Conservation (phyloP, 2,329 filamentous ascomycete genomes). For the Boeremia lycopersici region DNA sequence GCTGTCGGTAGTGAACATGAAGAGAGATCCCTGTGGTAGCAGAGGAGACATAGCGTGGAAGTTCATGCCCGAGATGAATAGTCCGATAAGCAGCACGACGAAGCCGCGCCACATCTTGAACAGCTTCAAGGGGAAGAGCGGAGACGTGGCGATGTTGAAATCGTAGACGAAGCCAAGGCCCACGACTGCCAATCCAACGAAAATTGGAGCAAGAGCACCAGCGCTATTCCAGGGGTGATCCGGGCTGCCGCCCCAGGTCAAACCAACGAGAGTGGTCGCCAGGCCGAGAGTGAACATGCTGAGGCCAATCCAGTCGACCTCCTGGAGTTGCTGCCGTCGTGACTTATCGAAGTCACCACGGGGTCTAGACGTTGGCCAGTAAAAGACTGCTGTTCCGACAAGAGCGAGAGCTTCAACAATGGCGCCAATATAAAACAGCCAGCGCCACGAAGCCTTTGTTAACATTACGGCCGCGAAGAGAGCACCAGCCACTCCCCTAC, state of each 20-base stretch:
- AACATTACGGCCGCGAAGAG: background rate
- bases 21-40: slow-evolving; percentile 2
- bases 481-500: background rate
- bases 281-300: slow-evolving; percentile 3
- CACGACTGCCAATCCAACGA: background rate
- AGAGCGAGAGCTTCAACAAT: background rate
- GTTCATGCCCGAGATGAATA: slow-evolving; percentile 2
- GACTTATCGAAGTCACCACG: slow-evolving; percentile 1
- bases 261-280: background rate
- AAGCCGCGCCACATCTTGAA: slow-evolving; percentile 5
- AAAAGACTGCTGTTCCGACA: background rate
- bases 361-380: slow-evolving; percentile 3
- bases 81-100: slow-evolving; percentile 1
- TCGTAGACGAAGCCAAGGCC: background rate
- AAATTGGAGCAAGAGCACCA: background rate
- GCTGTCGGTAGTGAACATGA: background rate
- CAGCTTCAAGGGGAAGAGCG: slow-evolving; percentile 1
- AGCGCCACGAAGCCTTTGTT: background rate
- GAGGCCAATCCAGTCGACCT: slow-evolving; percentile 1
- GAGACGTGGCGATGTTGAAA: slow-evolving; percentile 1
- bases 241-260: background rate
- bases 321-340: background rate
- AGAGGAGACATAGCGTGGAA: slow-evolving; percentile 1
- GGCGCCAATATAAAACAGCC: slow-evolving; percentile 1
- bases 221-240: background rate